phyloP scores from a whole-genome alignment of 2,329 filamentous ascomycete genomes.

The Claviceps sp. region DNA sequence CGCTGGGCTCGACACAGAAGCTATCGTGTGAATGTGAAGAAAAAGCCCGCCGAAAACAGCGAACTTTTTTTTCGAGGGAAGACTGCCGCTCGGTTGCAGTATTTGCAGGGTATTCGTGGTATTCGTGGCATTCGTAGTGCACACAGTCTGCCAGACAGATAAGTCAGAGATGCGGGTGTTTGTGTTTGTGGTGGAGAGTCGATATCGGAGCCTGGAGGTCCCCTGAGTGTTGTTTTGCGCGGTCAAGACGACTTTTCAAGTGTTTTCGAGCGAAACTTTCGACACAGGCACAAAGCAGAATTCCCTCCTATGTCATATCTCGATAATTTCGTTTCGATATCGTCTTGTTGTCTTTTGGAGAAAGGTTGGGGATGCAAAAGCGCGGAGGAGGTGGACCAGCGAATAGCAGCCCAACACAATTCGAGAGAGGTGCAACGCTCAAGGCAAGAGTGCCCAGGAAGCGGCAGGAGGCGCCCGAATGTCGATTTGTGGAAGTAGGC shows the following conservation, averaged over 20 bases:
- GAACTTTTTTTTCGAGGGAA: not conserved
- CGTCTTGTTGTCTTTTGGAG: not conserved
- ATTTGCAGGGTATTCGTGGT: not conserved
- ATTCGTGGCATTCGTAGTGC: not conserved
- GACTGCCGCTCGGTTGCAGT: not conserved
- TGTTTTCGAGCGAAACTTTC: too few relatives aligned
- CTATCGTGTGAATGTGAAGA: not conserved
- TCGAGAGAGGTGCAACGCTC: not conserved
- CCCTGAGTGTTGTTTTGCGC: not conserved
- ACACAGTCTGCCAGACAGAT: not conserved
- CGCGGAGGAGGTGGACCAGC: not conserved
- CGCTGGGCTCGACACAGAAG: constrained; percentile 7
- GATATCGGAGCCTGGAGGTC: not conserved
- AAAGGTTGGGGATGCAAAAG: not conserved
- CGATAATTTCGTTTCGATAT: too few relatives aligned
- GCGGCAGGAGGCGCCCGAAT: not conserved
- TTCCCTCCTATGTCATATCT: too few relatives aligned
- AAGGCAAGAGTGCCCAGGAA: not conserved
- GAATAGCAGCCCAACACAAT: not conserved
- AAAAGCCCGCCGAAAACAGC: not conserved
- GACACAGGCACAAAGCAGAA: too few relatives aligned
- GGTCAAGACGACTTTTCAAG: too few relatives aligned
- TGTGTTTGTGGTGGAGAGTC: not conserved
- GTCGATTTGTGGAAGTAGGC: not conserved
- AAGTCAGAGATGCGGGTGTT: not conserved